Evolutionary conservation across 345 rosid genomes (phyloP).

Genomic region (Aquilaria malaccensis): DNA sequence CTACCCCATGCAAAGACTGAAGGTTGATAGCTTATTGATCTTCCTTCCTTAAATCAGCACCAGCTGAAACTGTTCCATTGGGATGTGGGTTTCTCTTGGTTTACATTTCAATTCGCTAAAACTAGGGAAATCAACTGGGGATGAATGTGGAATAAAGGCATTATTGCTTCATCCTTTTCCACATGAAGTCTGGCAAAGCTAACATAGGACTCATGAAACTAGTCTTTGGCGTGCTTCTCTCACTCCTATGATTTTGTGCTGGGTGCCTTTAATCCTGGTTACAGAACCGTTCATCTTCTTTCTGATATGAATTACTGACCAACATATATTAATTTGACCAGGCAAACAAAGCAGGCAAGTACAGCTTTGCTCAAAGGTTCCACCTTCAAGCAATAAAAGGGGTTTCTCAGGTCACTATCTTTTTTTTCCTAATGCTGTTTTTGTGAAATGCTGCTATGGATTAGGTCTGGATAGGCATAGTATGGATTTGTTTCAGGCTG

Average conservation of each 20-base stretch:
- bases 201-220: conserved; percentile 1
- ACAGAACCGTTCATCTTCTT: conserved; percentile 4
- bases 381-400: conserved; percentile 67
- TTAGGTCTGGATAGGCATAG: not conserved
- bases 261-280: not conserved
- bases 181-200: not conserved
- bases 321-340: conserved; percentile 20
- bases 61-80: no score
- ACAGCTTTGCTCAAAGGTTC: conserved; percentile 72
- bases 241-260: not conserved
- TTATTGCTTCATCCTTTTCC: not conserved
- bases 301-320: conserved; percentile 14
- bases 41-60: no score
- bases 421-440: not conserved
- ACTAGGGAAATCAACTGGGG: no score
- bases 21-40: no score
- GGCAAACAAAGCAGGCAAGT: conserved; percentile 82
- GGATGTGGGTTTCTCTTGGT: no score
- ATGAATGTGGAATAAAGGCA: conserved; percentile 4
- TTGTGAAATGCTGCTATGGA: conserved; percentile 1
- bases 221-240: not conserved
- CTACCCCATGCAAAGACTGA: not conserved
- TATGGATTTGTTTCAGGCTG: not conserved
- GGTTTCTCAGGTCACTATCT: conserved; percentile 43
- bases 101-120: no score